phyloP scores from a whole-genome alignment of 257 asterid species.

The Mitragyna speciosa region DNA sequence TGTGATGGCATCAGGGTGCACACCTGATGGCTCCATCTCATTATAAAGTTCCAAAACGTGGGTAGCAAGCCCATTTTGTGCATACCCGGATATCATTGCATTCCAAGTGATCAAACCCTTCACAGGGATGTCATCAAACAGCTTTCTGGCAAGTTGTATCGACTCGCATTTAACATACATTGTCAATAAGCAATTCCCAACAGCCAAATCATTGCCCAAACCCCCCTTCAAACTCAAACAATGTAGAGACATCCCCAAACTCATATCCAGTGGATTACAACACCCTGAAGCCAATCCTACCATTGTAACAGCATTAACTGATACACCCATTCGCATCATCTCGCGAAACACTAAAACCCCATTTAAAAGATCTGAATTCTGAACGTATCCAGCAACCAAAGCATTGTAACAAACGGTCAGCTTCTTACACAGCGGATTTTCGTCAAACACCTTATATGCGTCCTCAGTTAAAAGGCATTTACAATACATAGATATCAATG shows the following conservation, averaged over 20 bases:
- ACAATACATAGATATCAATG: slow-evolving; percentile 57
- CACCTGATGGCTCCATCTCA: slow-evolving; percentile 52
- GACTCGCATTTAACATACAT: slow-evolving; percentile 77
- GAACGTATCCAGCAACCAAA: slow-evolving; percentile 69
- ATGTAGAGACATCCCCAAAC: slow-evolving; percentile 63
- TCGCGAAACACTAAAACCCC: slow-evolving; percentile 49
- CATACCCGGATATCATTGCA: slow-evolving; percentile 86
- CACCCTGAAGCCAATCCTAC: slow-evolving; percentile 83
- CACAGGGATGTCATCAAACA: slow-evolving; percentile 52
- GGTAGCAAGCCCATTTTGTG: slow-evolving; percentile 72
- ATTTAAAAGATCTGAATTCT: slow-evolving; percentile 27
- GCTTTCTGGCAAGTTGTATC: slow-evolving; percentile 47
- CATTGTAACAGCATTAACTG: slow-evolving; percentile 49
- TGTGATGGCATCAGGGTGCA: slow-evolving; percentile 74
- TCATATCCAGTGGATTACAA: slow-evolving; percentile 38
- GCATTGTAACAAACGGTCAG: slow-evolving; percentile 76
- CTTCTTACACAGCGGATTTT: slow-evolving; percentile 48
- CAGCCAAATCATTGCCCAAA: slow-evolving; percentile 44
- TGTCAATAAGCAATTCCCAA: slow-evolving; percentile 70
- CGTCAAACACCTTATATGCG: slow-evolving; percentile 71
- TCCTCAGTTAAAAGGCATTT: slow-evolving; percentile 29
- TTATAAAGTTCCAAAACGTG: slow-evolving; percentile 66
- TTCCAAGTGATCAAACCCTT: slow-evolving; percentile 87
- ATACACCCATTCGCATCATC: slow-evolving; percentile 53
- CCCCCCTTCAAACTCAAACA: slow-evolving; percentile 53